phyloP scores from a whole-genome alignment of 306 rosid genomes.

The Acacia melanoxylon region DNA sequence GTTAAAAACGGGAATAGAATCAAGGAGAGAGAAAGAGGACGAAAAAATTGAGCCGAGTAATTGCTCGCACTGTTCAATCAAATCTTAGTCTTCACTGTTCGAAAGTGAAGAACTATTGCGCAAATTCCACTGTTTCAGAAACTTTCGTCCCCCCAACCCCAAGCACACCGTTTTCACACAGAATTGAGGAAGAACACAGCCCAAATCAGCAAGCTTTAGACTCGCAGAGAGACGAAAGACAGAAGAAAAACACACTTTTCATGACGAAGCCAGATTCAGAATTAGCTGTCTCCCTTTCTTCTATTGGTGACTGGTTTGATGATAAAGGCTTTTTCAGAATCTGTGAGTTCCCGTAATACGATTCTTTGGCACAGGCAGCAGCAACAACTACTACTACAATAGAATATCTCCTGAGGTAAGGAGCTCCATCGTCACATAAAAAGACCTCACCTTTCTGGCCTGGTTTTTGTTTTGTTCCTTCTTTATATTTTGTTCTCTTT shows the following conservation, averaged over 20 bases:
- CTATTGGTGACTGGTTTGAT: background rate
- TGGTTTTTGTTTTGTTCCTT: conserved; percentile 19
- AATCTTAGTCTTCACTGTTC: background rate
- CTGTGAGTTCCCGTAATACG: conserved; percentile 26
- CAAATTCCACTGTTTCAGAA: background rate
- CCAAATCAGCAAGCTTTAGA: background rate
- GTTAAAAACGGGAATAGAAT: background rate
- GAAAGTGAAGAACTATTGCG: background rate
- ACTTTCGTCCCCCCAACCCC: background rate
- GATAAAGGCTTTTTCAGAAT: conserved; percentile 26
- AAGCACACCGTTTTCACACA: conserved; percentile 2
- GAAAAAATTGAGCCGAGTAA: background rate
- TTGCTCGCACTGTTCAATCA: background rate
- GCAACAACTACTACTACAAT: background rate
- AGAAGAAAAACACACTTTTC: background rate
- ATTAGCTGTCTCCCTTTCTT: background rate
- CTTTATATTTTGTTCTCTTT: conserved; percentile 27
- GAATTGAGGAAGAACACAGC: background rate
- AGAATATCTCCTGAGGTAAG: conserved; percentile 12
- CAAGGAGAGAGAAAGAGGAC: background rate
- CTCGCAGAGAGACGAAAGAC: background rate
- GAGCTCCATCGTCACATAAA: conserved; percentile 30
- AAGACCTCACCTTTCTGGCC: conserved; percentile 26
- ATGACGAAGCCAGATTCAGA: conserved; percentile 12
- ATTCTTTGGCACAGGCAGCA: background rate